phyloP scores from a whole-genome alignment of 148 eudicot genomes.

The Cornus kousa region DNA sequence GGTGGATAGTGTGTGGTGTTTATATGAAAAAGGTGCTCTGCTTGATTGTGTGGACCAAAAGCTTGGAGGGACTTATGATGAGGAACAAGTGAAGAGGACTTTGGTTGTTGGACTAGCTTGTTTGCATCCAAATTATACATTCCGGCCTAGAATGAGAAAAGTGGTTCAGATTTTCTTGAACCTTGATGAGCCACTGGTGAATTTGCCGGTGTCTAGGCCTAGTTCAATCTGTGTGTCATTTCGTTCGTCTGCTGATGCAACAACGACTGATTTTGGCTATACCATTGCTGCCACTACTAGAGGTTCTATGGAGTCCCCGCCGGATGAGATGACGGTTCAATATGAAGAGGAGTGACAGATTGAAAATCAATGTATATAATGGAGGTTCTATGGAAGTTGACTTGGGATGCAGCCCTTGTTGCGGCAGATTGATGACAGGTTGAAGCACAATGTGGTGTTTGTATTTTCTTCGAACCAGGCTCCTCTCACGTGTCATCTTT shows the following conservation, averaged over 20 bases:
- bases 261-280: slow-evolving; percentile 6
- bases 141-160: slow-evolving; percentile 62
- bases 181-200: slow-evolving; percentile 51
- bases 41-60: slow-evolving; percentile 37
- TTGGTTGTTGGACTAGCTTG: slow-evolving; percentile 50
- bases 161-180: slow-evolving; percentile 53
- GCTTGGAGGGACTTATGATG: slow-evolving; percentile 31
- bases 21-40: slow-evolving; percentile 30
- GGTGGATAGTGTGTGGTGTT: slow-evolving; percentile 50
- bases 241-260: slow-evolving; percentile 18
- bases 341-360: neutral
- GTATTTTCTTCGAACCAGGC: neutral
- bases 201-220: slow-evolving; percentile 45
- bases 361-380: no score
- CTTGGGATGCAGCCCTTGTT: neutral
- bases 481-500: no score
- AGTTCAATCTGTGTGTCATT: slow-evolving; percentile 48
- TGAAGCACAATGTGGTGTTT: neutral
- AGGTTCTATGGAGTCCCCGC: slow-evolving; percentile 13
- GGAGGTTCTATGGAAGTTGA: neutral
- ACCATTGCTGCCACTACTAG: neutral
- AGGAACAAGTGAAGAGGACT: slow-evolving; percentile 37
- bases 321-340: neutral
- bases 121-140: slow-evolving; percentile 47
- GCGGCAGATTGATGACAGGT: neutral